These are phyloP conservation scores for Megacollybia platyphylla DNA, from an alignment of 1,284 basidiomycete species.

Conservation along the genomic window DNA sequence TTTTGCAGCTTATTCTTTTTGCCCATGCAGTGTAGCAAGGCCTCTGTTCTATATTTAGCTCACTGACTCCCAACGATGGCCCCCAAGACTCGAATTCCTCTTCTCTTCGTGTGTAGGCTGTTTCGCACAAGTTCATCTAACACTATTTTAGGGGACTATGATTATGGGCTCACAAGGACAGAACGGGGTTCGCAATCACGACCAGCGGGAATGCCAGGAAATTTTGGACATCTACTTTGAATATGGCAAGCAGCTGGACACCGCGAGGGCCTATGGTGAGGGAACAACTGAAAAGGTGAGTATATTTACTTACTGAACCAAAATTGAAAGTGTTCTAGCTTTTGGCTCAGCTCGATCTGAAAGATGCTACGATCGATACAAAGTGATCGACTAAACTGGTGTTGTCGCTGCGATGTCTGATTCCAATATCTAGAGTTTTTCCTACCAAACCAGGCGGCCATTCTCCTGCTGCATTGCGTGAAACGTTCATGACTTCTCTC, in stretches of 20 bases:
- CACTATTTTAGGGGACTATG: slow-evolving; percentile 30
- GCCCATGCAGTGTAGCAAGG: slow-evolving; percentile 8
- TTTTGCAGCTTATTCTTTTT: slow-evolving; percentile 43
- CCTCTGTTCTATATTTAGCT: not conserved
- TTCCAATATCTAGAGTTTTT: slow-evolving; percentile 19
- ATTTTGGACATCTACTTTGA: slow-evolving; percentile 32
- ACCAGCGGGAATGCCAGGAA: slow-evolving; percentile 24
- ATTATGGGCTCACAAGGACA: slow-evolving; percentile 31
- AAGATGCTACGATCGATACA: slow-evolving; percentile 31
- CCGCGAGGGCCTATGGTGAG: slow-evolving; percentile 32
- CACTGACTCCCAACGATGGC: not conserved
- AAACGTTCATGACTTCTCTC: slow-evolving; percentile 24
- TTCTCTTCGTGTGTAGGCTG: slow-evolving; percentile 20
- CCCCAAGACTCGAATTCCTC: slow-evolving; percentile 19
- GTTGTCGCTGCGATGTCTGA: not conserved
- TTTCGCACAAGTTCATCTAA: not conserved
- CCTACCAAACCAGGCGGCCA: slow-evolving; percentile 28
- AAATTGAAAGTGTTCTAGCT: slow-evolving; percentile 14
- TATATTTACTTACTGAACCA: not conserved
- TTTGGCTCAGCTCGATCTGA: slow-evolving; percentile 29
- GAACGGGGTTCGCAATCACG: slow-evolving; percentile 25
- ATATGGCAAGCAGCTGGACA: slow-evolving; percentile 27
- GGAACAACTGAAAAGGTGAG: slow-evolving; percentile 38
- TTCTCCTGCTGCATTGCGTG: slow-evolving; percentile 19
- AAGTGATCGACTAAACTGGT: slow-evolving; percentile 19